Evolutionary conservation across 805 yeast species (phyloP), one percentile per base, ranked within the genome.

Genomic region (Myxozyma vanderwaltii): DNA sequence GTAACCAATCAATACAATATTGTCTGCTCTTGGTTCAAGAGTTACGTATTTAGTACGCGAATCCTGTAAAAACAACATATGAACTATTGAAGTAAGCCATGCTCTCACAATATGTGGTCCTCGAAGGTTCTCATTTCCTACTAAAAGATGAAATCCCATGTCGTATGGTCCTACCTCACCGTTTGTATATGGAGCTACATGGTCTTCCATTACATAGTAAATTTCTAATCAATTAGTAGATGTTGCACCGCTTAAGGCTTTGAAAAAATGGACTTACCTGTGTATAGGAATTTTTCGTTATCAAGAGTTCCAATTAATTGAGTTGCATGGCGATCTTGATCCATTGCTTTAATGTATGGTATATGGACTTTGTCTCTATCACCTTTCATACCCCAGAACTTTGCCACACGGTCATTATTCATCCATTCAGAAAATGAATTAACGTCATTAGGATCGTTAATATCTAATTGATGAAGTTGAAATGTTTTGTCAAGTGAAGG

Each of bases 171-270:
- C 56, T 4, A 44, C 51, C 27, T 36, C 55, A 21, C 53, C 56
- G 35, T 50, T 52, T 5, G 58, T 59, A 41, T 50, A 58, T 12
- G 68, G 68, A 5, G 69, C 64, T 13, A 68, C 54, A 29, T 48
- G 59, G 46, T 68, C 70, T 52, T 68, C 70, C n/a, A 50, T 24
- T 19, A 59, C 69, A 65, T 65, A 67, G 61, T 68, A 68, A n/a
- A 68, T 59, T 49, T 68, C 70, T 26, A 43, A n/a, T n/a, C n/a
- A n/a, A n/a, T n/a, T n/a, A n/a, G n/a, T n/a, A n/a, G n/a, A n/a
- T n/a, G n/a, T n/a, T n/a, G n/a, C n/a, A n/a, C n/a, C n/a, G n/a
- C n/a, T n/a, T n/a, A n/a, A n/a, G n/a, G n/a, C n/a, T n/a, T n/a
- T n/a, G n/a, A n/a, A n/a, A n/a, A n/a, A n/a, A n/a, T n/a, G n/a